Conservation (phyloP, 1,284 basidiomycete genomes). For the Anthracocystis setariae region DNA sequence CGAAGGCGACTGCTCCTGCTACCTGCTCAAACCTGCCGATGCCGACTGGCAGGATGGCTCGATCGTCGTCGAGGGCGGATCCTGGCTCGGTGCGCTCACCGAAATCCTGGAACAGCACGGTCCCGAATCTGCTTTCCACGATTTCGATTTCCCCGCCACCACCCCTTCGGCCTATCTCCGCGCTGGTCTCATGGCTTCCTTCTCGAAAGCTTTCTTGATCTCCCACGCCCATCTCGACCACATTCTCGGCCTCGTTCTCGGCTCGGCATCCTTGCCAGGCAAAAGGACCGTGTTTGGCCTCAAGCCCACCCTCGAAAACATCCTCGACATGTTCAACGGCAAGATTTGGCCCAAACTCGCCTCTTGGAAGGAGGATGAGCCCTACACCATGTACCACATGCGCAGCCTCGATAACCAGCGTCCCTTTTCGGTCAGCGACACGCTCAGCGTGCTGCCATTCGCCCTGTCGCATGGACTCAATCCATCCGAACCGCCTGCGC, state of each 20-base stretch:
- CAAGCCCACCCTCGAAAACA: slow-evolving; percentile 74
- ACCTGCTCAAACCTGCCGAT: slow-evolving; percentile 67
- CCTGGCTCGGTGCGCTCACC: slow-evolving; percentile 62
- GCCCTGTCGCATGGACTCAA: slow-evolving; percentile 59
- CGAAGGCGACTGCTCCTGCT: slow-evolving; percentile 68
- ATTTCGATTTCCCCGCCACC: slow-evolving; percentile 53
- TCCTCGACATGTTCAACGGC: slow-evolving; percentile 80
- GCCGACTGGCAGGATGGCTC: slow-evolving; percentile 65
- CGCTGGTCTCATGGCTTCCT: slow-evolving; percentile 60
- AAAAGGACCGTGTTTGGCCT: slow-evolving; percentile 77
- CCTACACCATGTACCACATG: slow-evolving; percentile 60
- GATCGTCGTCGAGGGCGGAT: slow-evolving; percentile 67
- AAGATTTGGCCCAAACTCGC: slow-evolving; percentile 84
- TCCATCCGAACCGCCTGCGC: slow-evolving; percentile 50
- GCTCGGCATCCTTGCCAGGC: slow-evolving; percentile 77
- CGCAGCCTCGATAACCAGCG: slow-evolving; percentile 55
- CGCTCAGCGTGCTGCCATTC: slow-evolving; percentile 53
- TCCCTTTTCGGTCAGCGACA: slow-evolving; percentile 33
- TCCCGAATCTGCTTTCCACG: slow-evolving; percentile 53
- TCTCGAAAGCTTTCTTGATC: slow-evolving; percentile 70
- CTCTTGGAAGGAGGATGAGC: slow-evolving; percentile 73
- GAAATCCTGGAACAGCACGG: slow-evolving; percentile 58
- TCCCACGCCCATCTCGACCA: slow-evolving; percentile 86
- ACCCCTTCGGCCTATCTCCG: slow-evolving; percentile 48
- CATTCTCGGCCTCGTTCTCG: slow-evolving; percentile 77